These are phyloP conservation scores for Parsonsia alboflavescens DNA, from an alignment of 257 asterid species.

Conservation along the genomic window DNA sequence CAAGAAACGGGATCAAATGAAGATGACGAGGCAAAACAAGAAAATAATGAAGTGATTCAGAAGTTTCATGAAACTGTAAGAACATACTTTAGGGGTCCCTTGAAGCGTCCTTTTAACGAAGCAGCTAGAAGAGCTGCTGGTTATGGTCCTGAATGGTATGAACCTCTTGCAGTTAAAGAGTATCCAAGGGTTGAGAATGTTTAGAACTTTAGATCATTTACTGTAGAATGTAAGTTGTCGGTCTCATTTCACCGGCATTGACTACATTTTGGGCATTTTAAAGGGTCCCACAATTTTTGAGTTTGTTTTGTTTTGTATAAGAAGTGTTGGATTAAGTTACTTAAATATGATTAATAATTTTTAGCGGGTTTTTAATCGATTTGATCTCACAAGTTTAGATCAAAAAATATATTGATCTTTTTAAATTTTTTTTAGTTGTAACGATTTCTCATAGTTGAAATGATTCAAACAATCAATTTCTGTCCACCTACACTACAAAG, in stretches of 20 bases:
- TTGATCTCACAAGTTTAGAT: no score
- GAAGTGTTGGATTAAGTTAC: background rate
- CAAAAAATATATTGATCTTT: no score
- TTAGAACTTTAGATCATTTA: background rate
- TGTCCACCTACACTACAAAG: no score
- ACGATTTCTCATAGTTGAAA: no score
- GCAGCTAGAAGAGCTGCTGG: conserved; percentile 87
- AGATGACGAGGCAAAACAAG: conserved; percentile 15
- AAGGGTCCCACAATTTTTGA: background rate
- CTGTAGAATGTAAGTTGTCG: background rate
- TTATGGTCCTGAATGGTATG: conserved; percentile 87
- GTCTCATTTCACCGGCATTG: background rate
- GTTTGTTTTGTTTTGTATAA: background rate
- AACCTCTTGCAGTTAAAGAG: conserved; percentile 74
- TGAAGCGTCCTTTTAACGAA: conserved; percentile 90
- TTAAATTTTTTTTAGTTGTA: no score
- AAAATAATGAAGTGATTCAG: conserved; percentile 41
- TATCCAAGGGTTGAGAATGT: background rate
- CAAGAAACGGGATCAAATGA: conserved; percentile 18
- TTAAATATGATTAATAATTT: background rate
- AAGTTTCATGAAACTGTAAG: conserved; percentile 70
- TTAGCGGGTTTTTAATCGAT: no score
- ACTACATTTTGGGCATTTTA: background rate
- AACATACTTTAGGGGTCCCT: conserved; percentile 75
- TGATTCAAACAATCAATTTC: no score